Evolutionary conservation across 768 basidiomycete genomes (phyloP), one percentile per base, ranked within the genome.

Genomic region (Auriscalpium microsporum): DNA sequence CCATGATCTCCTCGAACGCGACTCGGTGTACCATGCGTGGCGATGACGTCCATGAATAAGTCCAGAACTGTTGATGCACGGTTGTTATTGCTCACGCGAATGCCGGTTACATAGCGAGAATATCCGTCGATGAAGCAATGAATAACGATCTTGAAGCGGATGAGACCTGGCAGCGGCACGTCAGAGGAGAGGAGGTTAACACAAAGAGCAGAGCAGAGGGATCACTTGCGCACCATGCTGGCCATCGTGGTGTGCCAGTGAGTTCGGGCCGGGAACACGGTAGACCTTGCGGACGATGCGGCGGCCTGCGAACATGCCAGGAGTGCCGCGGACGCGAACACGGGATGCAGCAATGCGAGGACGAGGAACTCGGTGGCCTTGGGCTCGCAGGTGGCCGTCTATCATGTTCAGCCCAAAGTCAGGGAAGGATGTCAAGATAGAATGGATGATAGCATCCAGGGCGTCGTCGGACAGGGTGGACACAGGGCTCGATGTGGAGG

Each of bases 81-180:
- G 45, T 70, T 70, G 55, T 70, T 70, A 51, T 63, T 62, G 50
- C 51, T 53, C 10, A 56, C 69, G 1, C 56, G 37, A 21, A 70
- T 59, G 44, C 55, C 67, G 23, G 55, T 28, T 23, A 68, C 56
- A 16, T 59, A 44, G 1, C 64, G 62, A 10, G 62, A 59, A 21
- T 58, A 55, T 9, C 69, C 68, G 55, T 70, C 69, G 11, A 70
- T 58, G 28, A 66, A 65, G 1, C 55, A 53, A 50, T 70, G 69
- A 13, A 62, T 67, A 19, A 70, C 68, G 16, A 68, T 60, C 33
- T 67, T 67, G 52, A 54, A 69, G 10, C 54, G 51, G 17, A 68
- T 68, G 10, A 69, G 58, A 53, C 64, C 63, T 59, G 34, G 14
- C 35, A 21, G 36, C 46, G 46, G 16, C 33, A 19, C 36, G 8